phyloP scores from a whole-genome alignment of 2,329 filamentous ascomycete genomes.

The Aspergillus quadrilineatus region DNA sequence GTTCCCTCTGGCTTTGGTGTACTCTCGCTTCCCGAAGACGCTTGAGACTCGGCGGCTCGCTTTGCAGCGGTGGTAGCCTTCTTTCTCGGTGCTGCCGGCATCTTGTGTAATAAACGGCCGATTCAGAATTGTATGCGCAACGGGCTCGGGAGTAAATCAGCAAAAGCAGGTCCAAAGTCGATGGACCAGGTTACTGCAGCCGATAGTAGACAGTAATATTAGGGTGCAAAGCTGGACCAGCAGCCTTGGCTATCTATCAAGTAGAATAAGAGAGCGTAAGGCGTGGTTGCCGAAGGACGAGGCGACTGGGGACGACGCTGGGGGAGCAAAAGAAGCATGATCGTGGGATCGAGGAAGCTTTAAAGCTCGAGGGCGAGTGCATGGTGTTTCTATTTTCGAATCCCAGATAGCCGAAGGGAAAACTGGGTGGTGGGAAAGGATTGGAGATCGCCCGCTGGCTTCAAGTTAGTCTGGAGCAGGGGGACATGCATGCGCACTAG shows the following conservation, averaged over 20 bases:
- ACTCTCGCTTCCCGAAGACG: conserved; percentile 47
- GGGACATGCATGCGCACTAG: conserved; percentile 16
- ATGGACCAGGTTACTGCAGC: conserved; percentile 15
- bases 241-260: conserved; percentile 40
- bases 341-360: conserved; percentile 24
- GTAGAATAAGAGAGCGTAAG: conserved; percentile 28
- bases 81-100: conserved; percentile 22
- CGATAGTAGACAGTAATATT: conserved; percentile 19
- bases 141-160: neutral
- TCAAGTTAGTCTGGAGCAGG: conserved; percentile 12
- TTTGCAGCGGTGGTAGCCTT: conserved; percentile 15
- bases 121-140: neutral
- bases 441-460: conserved; percentile 18
- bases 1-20: conserved; percentile 57
- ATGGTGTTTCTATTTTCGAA: conserved; percentile 27
- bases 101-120: conserved; percentile 8
- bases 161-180: neutral
- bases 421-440: conserved; percentile 19
- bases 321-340: conserved; percentile 15
- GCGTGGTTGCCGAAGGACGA: conserved; percentile 24
- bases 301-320: conserved; percentile 21
- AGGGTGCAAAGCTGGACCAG: conserved; percentile 42
- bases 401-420: conserved; percentile 20
- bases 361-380: conserved; percentile 19
- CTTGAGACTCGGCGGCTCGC: conserved; percentile 24